These are phyloP conservation scores for Hypoxylon sp. DNA, from an alignment of 2,329 filamentous ascomycete species.

Conservation along the genomic window DNA sequence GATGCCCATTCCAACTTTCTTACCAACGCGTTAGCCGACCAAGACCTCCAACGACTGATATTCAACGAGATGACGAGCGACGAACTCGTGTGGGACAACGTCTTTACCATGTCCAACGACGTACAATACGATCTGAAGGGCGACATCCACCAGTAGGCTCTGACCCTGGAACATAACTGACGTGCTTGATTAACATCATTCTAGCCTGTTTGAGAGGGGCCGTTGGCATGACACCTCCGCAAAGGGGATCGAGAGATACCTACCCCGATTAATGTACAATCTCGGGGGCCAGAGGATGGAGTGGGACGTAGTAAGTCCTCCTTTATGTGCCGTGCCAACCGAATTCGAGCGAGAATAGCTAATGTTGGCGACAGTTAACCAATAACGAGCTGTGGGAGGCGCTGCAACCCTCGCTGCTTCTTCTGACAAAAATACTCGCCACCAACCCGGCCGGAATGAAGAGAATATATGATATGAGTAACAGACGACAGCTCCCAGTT, in stretches of 20 bases:
- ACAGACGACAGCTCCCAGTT: conserved; percentile 29
- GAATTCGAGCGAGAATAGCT: background rate
- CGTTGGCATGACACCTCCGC: conserved; percentile 27
- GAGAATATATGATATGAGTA: conserved; percentile 43
- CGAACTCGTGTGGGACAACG: conserved; percentile 41
- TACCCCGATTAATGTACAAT: conserved; percentile 43
- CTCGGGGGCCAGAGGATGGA: conserved; percentile 41
- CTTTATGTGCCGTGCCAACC: background rate
- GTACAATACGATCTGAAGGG: conserved; percentile 32
- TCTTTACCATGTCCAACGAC: conserved; percentile 39
- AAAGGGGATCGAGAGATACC: conserved; percentile 17
- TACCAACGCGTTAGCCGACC: conserved; percentile 39
- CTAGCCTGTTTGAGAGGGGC: conserved; percentile 37
- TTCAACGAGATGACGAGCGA: conserved; percentile 47
- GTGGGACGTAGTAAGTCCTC: conserved; percentile 44
- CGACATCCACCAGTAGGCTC: conserved; percentile 44
- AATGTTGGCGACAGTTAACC: conserved; percentile 18
- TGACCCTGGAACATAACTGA: background rate
- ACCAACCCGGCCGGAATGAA: conserved; percentile 26
- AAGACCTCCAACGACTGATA: conserved; percentile 46
- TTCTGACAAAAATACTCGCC: conserved; percentile 38
- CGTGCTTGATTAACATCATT: conserved; percentile 6
- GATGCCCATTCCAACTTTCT: conserved; percentile 39
- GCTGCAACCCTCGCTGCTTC: conserved; percentile 45
- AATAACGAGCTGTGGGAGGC: conserved; percentile 47